Evolutionary conservation across 345 rosid genomes (phyloP).

Genomic region (Eucalyptus fibrosa): DNA sequence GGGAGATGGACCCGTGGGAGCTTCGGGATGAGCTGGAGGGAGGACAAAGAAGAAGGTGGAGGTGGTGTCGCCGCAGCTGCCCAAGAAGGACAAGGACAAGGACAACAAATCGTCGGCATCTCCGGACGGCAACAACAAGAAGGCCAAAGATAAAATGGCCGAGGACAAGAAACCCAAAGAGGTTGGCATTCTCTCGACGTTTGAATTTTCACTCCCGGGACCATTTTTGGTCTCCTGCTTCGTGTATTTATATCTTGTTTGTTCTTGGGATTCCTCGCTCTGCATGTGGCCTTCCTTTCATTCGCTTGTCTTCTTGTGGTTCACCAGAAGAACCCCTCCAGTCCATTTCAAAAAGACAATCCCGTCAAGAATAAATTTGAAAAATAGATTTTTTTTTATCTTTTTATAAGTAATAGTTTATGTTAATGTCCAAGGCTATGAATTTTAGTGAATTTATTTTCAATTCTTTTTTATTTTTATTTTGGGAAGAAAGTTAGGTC

Average conservation of each 20-base stretch:
- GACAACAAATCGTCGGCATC: conserved; percentile 1
- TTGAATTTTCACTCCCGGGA: background rate
- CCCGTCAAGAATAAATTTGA: background rate
- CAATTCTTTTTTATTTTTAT: background rate
- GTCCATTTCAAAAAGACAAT: background rate
- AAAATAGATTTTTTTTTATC: background rate
- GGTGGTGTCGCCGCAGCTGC: conserved; percentile 62
- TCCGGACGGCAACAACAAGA: conserved; percentile 1
- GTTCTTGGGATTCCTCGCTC: background rate
- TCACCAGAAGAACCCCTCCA: background rate
- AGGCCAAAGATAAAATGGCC: conserved; percentile 5
- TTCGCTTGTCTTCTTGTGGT: background rate
- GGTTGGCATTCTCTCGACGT: background rate
- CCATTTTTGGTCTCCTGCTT: background rate
- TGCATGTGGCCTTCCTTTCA: background rate
- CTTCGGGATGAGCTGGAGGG: conserved; percentile 26
- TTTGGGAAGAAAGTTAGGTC: background rate
- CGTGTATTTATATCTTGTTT: background rate
- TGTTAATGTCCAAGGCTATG: background rate
- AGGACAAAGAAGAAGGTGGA: conserved; percentile 57
- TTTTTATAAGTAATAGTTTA: background rate
- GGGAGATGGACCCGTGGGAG: conserved; percentile 53
- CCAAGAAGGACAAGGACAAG: conserved; percentile 37
- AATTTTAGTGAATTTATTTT: background rate
- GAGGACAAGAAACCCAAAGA: conserved; percentile 45